phyloP scores from a whole-genome alignment of 2,329 filamentous ascomycete species.

The Aspergillus tubingensis region DNA sequence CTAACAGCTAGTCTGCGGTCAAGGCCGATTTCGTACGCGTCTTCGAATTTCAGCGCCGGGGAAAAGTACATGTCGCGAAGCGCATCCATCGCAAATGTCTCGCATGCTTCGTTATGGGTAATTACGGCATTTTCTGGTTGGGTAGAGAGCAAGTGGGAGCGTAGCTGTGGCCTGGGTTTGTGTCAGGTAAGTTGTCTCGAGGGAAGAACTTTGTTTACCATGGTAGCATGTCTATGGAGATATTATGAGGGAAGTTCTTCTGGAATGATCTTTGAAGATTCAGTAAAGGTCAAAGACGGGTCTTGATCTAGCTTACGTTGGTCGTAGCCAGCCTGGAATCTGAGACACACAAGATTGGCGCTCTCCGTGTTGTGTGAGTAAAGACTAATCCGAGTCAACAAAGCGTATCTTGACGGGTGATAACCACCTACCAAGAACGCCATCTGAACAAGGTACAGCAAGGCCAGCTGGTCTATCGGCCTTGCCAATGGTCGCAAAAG shows the following conservation, averaged over 20 bases:
- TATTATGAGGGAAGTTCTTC: background rate
- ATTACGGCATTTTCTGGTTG: background rate
- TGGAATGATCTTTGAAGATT: background rate
- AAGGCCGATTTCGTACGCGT: background rate
- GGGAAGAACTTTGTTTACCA: background rate
- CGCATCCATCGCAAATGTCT: background rate
- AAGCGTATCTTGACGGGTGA: background rate
- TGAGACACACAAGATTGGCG: background rate
- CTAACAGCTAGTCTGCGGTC: background rate
- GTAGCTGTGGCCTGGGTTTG: background rate
- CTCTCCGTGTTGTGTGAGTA: background rate
- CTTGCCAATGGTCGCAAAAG: background rate
- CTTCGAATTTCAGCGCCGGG: background rate
- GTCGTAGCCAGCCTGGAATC: background rate
- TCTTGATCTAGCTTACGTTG: background rate
- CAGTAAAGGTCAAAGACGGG: background rate
- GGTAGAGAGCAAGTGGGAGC: background rate
- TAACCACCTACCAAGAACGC: background rate
- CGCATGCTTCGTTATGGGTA: background rate
- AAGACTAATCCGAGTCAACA: background rate
- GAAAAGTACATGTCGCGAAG: background rate
- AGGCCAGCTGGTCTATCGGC: background rate
- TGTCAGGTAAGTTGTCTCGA: background rate
- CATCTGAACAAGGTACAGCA: background rate
- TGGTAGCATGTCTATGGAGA: background rate